phyloP scores from a whole-genome alignment of 2,329 filamentous ascomycete species.

The Neospermospora avenae region DNA sequence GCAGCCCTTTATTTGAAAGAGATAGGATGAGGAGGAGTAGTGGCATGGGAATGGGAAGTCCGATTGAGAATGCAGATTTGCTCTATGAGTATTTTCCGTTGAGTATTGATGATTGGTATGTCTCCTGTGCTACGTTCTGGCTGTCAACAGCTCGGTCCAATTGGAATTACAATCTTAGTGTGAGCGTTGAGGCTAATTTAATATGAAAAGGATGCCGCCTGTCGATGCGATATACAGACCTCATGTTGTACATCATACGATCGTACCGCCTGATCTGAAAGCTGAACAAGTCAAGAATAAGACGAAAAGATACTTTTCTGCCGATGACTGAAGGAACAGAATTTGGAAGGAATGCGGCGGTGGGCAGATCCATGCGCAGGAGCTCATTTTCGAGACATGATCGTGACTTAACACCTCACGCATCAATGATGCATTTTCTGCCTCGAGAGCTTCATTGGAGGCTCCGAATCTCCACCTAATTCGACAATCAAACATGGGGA shows the following conservation, averaged over 20 bases:
- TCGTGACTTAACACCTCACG: too few species aligned
- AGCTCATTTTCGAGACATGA: too few species aligned
- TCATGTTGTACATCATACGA: constrained; percentile 89
- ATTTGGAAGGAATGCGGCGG: background rate
- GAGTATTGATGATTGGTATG: constrained; percentile 79
- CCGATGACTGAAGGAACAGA: constrained; percentile 42
- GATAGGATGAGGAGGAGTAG: constrained; percentile 35
- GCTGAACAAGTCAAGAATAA: constrained; percentile 63
- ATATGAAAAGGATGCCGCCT: constrained; percentile 61
- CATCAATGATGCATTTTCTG: too few species aligned
- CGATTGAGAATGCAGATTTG: constrained; percentile 74
- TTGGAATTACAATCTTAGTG: background rate
- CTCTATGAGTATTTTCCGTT: constrained; percentile 95
- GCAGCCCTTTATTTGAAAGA: constrained; percentile 24
- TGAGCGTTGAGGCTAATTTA: constrained; percentile 34
- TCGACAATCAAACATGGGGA: too few species aligned
- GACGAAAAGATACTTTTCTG: constrained; percentile 69
- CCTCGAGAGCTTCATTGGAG: too few species aligned
- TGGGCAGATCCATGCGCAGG: background rate
- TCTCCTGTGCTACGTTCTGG: constrained; percentile 19
- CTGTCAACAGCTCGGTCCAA: background rate
- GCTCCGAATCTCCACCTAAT: too few species aligned
- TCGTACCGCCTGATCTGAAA: constrained; percentile 65
- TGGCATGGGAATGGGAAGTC: constrained; percentile 46
- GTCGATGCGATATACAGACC: constrained; percentile 88